Percentiles rank a stretch among this genome's conserved stretches.
Evolutionary conservation across 2,329 filamentous ascomycete genomes (phyloP).

Genomic region (Fusarium caatingaense): DNA sequence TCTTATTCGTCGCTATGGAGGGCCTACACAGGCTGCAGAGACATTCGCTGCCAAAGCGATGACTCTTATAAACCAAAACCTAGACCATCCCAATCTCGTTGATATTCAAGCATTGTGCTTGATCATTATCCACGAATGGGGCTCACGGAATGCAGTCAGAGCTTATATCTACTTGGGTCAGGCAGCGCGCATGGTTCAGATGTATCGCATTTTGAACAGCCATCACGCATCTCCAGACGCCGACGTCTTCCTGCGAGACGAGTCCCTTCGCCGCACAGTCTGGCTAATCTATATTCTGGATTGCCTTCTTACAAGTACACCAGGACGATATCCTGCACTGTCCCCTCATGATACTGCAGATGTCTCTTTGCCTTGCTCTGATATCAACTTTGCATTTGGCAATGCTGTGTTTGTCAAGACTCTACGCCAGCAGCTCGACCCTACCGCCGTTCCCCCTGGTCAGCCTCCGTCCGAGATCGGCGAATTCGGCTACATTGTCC

Average conservation of each 20-base stretch:
- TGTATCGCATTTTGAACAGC: slow-evolving; percentile 69
- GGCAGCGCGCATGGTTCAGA: slow-evolving; percentile 72
- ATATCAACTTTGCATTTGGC: slow-evolving; percentile 72
- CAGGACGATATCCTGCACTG: slow-evolving; percentile 68
- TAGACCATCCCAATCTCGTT: slow-evolving; percentile 69
- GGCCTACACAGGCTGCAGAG: slow-evolving; percentile 66
- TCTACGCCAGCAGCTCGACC: slow-evolving; percentile 57
- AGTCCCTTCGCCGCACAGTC: slow-evolving; percentile 69
- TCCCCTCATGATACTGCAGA: slow-evolving; percentile 66
- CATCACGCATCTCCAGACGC: slow-evolving; percentile 63
- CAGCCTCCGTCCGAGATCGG: slow-evolving; percentile 62
- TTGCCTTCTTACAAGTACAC: slow-evolving; percentile 71
- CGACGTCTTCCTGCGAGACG: slow-evolving; percentile 71
- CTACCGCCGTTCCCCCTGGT: slow-evolving; percentile 51
- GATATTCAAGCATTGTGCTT: slow-evolving; percentile 72
- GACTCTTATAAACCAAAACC: slow-evolving; percentile 66
- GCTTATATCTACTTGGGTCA: slow-evolving; percentile 73
- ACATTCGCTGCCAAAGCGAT: slow-evolving; percentile 70
- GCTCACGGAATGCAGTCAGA: slow-evolving; percentile 69
- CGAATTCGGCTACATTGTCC: slow-evolving; percentile 71
- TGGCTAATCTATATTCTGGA: slow-evolving; percentile 73
- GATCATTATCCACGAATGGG: slow-evolving; percentile 72
- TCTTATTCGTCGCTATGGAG: slow-evolving; percentile 69
- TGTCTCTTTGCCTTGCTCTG: slow-evolving; percentile 68
- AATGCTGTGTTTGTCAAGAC: slow-evolving; percentile 70